Evolutionary conservation across 495 filamentous ascomycete genomes (phyloP).

Genomic region (Bacidia rubella): DNA sequence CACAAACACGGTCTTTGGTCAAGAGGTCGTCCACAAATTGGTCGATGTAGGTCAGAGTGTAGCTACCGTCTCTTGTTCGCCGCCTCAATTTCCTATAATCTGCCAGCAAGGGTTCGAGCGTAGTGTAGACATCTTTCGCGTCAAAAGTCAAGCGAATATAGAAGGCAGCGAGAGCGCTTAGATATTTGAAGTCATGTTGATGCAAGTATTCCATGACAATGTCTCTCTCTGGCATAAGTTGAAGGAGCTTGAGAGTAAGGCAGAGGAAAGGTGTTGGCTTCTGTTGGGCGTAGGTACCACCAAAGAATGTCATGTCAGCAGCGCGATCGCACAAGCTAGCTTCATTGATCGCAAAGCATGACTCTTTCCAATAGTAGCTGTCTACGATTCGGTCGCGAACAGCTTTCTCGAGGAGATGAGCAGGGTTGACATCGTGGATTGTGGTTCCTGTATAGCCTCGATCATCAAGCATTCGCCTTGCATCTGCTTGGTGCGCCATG

Average conservation of each 20-base stretch:
- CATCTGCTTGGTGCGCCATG: slow-evolving; percentile 55
- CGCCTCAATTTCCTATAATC: slow-evolving; percentile 75
- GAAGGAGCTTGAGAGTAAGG: slow-evolving; percentile 85
- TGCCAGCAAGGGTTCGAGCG: slow-evolving; percentile 68
- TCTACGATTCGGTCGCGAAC: slow-evolving; percentile 90
- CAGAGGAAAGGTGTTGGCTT: slow-evolving; percentile 89
- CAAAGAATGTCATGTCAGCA: slow-evolving; percentile 66
- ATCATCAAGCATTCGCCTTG: slow-evolving; percentile 63
- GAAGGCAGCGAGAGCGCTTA: slow-evolving; percentile 76
- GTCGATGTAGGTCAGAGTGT: slow-evolving; percentile 68
- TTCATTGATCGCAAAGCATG: slow-evolving; percentile 91
- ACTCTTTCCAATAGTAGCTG: slow-evolving; percentile 95
- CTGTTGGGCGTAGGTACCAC: slow-evolving; percentile 75
- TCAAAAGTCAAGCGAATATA: slow-evolving; percentile 85
- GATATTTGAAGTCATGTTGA: slow-evolving; percentile 74
- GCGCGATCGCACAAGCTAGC: slow-evolving; percentile 83
- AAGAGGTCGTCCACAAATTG: slow-evolving; percentile 88
- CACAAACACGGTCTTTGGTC: slow-evolving; percentile 79
- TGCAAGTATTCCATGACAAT: slow-evolving; percentile 71
- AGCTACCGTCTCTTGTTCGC: slow-evolving; percentile 55
- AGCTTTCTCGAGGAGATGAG: slow-evolving; percentile 80
- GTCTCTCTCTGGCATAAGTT: slow-evolving; percentile 65
- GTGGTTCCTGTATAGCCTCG: slow-evolving; percentile 57
- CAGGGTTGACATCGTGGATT: slow-evolving; percentile 71
- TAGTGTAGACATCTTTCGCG: slow-evolving; percentile 64